Conservation (phyloP, 495 filamentous ascomycete genomes). For the Aspergillus coremiiformis region DNA sequence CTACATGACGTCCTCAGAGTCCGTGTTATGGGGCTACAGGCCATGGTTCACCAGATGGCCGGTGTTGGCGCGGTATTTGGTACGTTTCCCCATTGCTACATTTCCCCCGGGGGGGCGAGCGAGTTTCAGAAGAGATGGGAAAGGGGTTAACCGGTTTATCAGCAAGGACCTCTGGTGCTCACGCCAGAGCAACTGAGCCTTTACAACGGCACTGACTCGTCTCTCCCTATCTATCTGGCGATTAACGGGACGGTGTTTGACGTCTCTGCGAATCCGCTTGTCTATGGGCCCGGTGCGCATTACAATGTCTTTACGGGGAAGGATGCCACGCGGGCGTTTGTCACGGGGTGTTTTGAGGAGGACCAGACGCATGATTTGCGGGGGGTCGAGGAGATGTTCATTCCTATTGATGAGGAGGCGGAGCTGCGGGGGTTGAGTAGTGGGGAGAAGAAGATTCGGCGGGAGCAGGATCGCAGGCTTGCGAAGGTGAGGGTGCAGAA, state of each 20-base stretch:
- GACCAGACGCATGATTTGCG: slow-evolving; percentile 75
- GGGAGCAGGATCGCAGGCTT: slow-evolving; percentile 42
- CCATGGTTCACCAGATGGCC: slow-evolving; percentile 61
- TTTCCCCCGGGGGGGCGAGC: too few relatives aligned
- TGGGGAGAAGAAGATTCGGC: slow-evolving; percentile 48
- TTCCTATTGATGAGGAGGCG: slow-evolving; percentile 63
- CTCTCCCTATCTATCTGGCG: slow-evolving; percentile 79
- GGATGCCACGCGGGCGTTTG: slow-evolving; percentile 83
- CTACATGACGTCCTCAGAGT: slow-evolving; percentile 65
- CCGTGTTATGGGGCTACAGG: slow-evolving; percentile 59
- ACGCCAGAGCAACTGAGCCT: slow-evolving; percentile 64
- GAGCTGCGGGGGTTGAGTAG: slow-evolving; percentile 39
- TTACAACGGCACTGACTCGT: slow-evolving; percentile 71
- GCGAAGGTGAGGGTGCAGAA: slow-evolving; percentile 38
- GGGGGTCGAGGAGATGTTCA: slow-evolving; percentile 83
- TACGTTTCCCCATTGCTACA: too few relatives aligned
- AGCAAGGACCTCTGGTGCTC: slow-evolving; percentile 51
- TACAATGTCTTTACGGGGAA: slow-evolving; percentile 84
- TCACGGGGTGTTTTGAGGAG: slow-evolving; percentile 92
- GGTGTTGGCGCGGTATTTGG: slow-evolving; percentile 55
- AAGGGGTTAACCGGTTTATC: slow-evolving; percentile 4
- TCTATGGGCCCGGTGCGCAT: slow-evolving; percentile 84
- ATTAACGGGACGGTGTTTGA: slow-evolving; percentile 95
- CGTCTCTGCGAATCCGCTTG: slow-evolving; percentile 62
- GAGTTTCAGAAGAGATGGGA: too few relatives aligned